These are phyloP conservation scores for Aeminium ludgeri DNA, from an alignment of 495 filamentous ascomycete genomes.

Conservation along the genomic window DNA sequence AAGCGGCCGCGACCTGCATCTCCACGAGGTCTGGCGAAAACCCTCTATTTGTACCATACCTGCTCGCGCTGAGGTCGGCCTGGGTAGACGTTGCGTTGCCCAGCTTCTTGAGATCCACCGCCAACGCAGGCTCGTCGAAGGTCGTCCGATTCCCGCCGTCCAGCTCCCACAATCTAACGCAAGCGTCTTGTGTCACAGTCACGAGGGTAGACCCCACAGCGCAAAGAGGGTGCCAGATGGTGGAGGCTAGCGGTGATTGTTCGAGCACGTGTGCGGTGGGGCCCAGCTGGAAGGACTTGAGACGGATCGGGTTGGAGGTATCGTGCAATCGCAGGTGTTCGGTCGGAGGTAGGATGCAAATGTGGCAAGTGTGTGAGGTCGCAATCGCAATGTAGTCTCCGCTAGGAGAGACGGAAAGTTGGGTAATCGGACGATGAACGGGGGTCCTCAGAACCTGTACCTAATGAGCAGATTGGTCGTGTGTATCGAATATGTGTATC, in stretches of 20 bases:
- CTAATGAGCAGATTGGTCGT: not conserved
- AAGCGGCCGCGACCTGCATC: slow-evolving; percentile 75
- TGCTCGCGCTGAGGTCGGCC: slow-evolving; percentile 56
- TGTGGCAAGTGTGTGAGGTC: slow-evolving; percentile 68
- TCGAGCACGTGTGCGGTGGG: slow-evolving; percentile 78
- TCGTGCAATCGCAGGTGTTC: slow-evolving; percentile 52
- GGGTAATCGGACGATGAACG: slow-evolving; percentile 57
- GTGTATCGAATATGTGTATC: not conserved
- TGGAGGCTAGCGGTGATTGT: slow-evolving; percentile 55
- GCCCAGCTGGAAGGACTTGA: slow-evolving; percentile 70
- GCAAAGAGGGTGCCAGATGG: slow-evolving; percentile 77
- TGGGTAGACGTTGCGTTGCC: slow-evolving; percentile 60
- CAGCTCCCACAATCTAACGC: slow-evolving; percentile 76
- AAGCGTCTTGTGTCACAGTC: slow-evolving; percentile 69
- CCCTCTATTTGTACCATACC: slow-evolving; percentile 51
- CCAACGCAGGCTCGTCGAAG: slow-evolving; percentile 63
- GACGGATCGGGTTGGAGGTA: slow-evolving; percentile 39
- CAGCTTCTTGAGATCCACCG: slow-evolving; percentile 67
- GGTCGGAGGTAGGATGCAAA: slow-evolving; percentile 60
- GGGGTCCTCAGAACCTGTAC: slow-evolving; percentile 50
- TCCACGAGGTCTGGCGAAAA: slow-evolving; percentile 74
- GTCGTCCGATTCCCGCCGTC: slow-evolving; percentile 62
- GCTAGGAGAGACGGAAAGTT: slow-evolving; percentile 65
- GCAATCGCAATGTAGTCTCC: slow-evolving; percentile 64
- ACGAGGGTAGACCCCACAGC: slow-evolving; percentile 54